phyloP scores from a whole-genome alignment of 352 stramenopile genomes.

The Globisporangium cystogenes region DNA sequence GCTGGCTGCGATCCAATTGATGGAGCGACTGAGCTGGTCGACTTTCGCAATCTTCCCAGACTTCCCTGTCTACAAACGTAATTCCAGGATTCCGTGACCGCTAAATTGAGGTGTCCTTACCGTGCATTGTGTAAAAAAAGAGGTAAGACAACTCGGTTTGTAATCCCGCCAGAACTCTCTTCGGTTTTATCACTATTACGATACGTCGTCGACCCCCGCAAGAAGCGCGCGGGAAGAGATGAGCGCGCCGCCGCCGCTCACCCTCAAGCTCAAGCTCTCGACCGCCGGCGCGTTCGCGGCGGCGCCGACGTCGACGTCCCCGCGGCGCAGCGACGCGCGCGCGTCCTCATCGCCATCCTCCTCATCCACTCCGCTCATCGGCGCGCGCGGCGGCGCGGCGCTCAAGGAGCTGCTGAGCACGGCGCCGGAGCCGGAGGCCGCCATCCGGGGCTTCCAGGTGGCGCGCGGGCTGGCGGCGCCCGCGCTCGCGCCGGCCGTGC shows the following conservation, averaged over 20 bases:
- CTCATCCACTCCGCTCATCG: slow-evolving; percentile 71
- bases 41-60: no score
- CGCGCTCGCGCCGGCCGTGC: slow-evolving; percentile 45
- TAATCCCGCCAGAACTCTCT: no score
- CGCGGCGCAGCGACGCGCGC: background rate
- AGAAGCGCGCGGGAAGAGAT: no score
- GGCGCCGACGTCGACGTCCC: background rate
- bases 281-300: slow-evolving; percentile 14
- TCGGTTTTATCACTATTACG: no score
- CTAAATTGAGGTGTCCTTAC: no score
- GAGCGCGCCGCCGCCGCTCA: slow-evolving; percentile 22
- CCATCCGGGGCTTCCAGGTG: slow-evolving; percentile 75
- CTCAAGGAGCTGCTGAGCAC: slow-evolving; percentile 82
- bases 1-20: slow-evolving; percentile 9
- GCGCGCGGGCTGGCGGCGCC: slow-evolving; percentile 44
- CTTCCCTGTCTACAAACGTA: no score
- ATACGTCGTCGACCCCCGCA: no score
- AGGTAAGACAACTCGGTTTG: no score
- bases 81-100: no score
- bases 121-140: no score
- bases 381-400: slow-evolving; percentile 58
- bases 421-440: slow-evolving; percentile 76
- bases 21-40: background rate
- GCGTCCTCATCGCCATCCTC: slow-evolving; percentile 15
- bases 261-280: slow-evolving; percentile 58